phyloP scores from a whole-genome alignment of 768 basidiomycete genomes.

The Rhodotorula graminis region DNA sequence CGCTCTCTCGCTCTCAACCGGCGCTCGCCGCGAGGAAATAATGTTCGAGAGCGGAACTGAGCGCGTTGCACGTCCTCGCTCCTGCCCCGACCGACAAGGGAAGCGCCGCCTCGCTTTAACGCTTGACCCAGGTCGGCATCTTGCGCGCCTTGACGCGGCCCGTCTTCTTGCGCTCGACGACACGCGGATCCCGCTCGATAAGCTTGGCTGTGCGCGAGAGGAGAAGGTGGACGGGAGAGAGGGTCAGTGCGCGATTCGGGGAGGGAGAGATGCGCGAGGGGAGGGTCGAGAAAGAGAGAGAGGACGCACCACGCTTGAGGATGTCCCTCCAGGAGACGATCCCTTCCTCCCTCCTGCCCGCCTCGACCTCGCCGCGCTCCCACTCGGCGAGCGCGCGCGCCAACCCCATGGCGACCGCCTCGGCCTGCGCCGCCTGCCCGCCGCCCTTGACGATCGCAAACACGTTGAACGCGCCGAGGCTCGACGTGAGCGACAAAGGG shows the following conservation, averaged over 20 bases:
- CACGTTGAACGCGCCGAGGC: conserved; percentile 76
- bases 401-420: conserved; percentile 57
- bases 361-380: conserved; percentile 34
- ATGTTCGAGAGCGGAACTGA: no score
- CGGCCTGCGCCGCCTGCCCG: conserved; percentile 88
- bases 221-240: no score
- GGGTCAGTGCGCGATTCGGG: neutral
- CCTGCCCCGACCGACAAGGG: neutral
- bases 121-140: conserved; percentile 92
- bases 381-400: conserved; percentile 46
- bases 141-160: conserved; percentile 87
- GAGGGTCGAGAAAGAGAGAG: no score
- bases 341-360: conserved; percentile 54
- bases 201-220: conserved; percentile 61
- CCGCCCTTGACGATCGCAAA: conserved; percentile 73
- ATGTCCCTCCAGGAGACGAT: conserved; percentile 62
- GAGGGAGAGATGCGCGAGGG: neutral
- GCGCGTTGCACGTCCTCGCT: no score
- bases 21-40: no score
- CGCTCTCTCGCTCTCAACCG: neutral
- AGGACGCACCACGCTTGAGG: conserved; percentile 64
- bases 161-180: conserved; percentile 98
- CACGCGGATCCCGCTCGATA: conserved; percentile 83
- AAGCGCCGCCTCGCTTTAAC: no score
- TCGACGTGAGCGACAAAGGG: conserved; percentile 75